phyloP scores from a whole-genome alignment of 176 grass and related monocot species.

The Metroxylon sagu region DNA sequence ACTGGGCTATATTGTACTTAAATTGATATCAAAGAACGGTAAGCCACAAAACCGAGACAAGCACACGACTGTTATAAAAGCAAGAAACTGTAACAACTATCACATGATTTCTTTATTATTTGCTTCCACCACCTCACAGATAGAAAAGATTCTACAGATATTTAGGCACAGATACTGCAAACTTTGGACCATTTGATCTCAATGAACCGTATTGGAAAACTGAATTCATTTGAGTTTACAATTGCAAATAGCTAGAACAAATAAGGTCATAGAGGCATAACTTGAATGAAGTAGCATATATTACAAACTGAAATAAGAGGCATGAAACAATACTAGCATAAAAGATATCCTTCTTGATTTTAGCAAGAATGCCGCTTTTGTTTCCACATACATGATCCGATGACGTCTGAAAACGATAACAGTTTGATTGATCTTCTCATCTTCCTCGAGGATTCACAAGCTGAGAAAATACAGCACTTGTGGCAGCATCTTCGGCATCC shows the following conservation, averaged over 20 bases:
- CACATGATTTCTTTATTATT: too few species aligned
- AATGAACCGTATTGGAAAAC: too few species aligned
- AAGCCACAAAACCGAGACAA: too few species aligned
- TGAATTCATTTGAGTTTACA: background rate
- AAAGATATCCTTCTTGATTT: conserved; percentile 6
- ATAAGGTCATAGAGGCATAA: background rate
- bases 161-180: too few species aligned
- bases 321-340: background rate
- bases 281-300: background rate
- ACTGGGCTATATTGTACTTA: too few species aligned
- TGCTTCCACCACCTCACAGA: too few species aligned
- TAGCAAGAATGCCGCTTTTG: background rate
- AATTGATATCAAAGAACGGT: too few species aligned
- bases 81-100: too few species aligned
- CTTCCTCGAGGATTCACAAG: conserved; percentile 5
- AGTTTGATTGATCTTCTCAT: background rate
- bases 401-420: too few species aligned
- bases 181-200: too few species aligned
- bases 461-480: conserved; percentile 11
- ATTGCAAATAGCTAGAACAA: background rate
- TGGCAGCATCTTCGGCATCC: background rate
- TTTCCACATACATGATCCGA: background rate
- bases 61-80: too few species aligned
- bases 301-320: background rate
- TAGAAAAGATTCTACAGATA: too few species aligned